Conservation (phyloP, 805 yeast genomes). For the Groenewaldozyma tartarivorans region DNA sequence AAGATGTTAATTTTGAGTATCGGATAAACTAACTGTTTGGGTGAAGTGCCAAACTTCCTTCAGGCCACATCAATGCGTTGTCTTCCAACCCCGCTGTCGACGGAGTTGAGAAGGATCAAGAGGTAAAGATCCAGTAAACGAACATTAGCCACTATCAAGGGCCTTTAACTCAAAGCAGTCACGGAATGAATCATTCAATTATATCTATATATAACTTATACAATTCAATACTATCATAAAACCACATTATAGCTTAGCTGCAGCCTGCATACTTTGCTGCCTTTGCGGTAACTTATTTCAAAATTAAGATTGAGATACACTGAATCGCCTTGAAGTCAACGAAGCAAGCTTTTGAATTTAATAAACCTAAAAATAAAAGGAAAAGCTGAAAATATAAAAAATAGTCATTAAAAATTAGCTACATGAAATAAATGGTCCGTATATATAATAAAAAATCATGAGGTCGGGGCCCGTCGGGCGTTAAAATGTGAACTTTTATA, state of each 20-base stretch:
- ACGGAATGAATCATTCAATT: too few species aligned
- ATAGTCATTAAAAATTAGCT: too few species aligned
- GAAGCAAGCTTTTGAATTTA: background rate
- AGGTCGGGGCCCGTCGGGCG: too few species aligned
- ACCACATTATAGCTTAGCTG: too few species aligned
- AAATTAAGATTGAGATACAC: too few species aligned
- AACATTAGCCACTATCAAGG: too few species aligned
- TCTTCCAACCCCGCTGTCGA: constrained; percentile 22
- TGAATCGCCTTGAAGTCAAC: background rate
- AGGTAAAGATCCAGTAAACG: constrained; percentile 20
- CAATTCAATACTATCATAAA: too few species aligned
- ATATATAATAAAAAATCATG: too few species aligned
- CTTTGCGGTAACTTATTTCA: background rate
- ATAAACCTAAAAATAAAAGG: background rate
- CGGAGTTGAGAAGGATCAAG: constrained; percentile 25
- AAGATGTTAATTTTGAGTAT: constrained; percentile 3
- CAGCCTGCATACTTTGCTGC: background rate
- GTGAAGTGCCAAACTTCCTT: constrained; percentile 22
- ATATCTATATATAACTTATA: too few species aligned
- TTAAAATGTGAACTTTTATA: too few species aligned
- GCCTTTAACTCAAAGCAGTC: background rate
- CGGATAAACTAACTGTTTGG: background rate
- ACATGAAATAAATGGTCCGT: too few species aligned
- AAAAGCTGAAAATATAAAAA: too few species aligned
- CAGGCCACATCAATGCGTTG: constrained; percentile 21